Evolutionary conservation across 768 basidiomycete genomes (phyloP).

Genomic region (Kwoniella sp.): DNA sequence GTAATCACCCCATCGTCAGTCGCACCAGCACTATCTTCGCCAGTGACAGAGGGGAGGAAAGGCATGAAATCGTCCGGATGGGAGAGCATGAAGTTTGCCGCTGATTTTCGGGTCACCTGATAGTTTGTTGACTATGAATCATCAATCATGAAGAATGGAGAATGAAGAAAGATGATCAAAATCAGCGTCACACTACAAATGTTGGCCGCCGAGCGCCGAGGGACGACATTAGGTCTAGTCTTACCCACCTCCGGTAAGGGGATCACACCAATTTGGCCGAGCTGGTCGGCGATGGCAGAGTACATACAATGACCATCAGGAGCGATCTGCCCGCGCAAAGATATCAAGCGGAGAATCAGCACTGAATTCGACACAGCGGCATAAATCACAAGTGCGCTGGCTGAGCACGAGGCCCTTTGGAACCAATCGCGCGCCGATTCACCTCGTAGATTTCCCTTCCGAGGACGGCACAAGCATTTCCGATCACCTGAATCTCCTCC

Average conservation of each 20-base stretch:
- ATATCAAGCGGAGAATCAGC: no score
- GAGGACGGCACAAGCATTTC: conserved; percentile 45
- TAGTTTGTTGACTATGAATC: conserved; percentile 29
- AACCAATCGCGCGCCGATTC: no score
- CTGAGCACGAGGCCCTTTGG: no score
- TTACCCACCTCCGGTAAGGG: conserved; percentile 56
- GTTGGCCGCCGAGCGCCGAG: no score
- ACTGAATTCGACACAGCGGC: no score
- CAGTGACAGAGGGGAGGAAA: conserved; percentile 73
- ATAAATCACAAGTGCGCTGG: no score
- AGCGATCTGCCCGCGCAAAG: no score
- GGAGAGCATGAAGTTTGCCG: conserved; percentile 75
- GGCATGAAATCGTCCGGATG: conserved; percentile 91
- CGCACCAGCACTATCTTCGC: conserved; percentile 69
- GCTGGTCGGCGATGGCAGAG: conserved; percentile 90
- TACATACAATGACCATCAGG: conserved; percentile 97
- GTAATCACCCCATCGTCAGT: conserved; percentile 73
- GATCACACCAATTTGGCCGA: conserved; percentile 70
- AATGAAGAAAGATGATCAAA: background rate
- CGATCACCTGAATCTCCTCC: conserved; percentile 52
- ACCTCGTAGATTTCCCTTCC: conserved; percentile 53
- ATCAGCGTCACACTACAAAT: no score
- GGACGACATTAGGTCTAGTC: no score
- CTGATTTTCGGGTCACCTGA: conserved; percentile 63
- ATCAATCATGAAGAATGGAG: background rate